Conservation (phyloP, 176 grass and related monocot genomes). For the Carex scoparia region DNA sequence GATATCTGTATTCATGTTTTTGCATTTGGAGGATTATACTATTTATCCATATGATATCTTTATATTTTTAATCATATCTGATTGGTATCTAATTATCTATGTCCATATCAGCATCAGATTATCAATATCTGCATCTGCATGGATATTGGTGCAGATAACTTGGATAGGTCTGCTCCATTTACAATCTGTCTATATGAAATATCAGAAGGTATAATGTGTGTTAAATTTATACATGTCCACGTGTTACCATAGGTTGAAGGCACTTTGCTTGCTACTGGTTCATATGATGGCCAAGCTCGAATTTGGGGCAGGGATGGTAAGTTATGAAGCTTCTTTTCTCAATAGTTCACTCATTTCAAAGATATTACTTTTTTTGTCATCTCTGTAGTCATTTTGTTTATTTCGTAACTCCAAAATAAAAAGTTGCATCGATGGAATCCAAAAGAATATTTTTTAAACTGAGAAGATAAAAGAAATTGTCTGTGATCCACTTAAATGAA, state of each 20-base stretch:
- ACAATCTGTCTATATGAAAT: not conserved
- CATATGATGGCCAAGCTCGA: constrained; percentile 95
- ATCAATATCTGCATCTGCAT: not conserved
- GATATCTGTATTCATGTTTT: not conserved
- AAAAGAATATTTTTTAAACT: not conserved
- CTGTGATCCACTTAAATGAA: not conserved
- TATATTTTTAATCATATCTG: not conserved
- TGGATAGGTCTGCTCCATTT: not conserved
- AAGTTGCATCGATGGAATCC: not conserved
- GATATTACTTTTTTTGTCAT: not conserved
- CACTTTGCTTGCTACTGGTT: constrained; percentile 82
- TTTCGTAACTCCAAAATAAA: not conserved
- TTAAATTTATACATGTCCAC: not conserved
- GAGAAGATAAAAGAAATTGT: not conserved
- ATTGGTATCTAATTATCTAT: not conserved
- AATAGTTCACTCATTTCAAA: not conserved
- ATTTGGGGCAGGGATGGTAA: constrained; percentile 93
- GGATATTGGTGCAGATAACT: not conserved
- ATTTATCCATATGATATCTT: not conserved
- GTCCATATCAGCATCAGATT: not conserved
- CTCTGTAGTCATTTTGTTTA: not conserved
- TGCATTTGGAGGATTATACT: not conserved
- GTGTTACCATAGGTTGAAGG: constrained; percentile 52
- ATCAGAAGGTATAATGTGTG: not conserved
- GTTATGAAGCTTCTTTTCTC: constrained; percentile 16